A percentile compares a stretch with the other conserved stretches of the same genome.
phyloP scores from a whole-genome alignment of 169 alveolate genomes.

The Plasmodium gonderi region DNA sequence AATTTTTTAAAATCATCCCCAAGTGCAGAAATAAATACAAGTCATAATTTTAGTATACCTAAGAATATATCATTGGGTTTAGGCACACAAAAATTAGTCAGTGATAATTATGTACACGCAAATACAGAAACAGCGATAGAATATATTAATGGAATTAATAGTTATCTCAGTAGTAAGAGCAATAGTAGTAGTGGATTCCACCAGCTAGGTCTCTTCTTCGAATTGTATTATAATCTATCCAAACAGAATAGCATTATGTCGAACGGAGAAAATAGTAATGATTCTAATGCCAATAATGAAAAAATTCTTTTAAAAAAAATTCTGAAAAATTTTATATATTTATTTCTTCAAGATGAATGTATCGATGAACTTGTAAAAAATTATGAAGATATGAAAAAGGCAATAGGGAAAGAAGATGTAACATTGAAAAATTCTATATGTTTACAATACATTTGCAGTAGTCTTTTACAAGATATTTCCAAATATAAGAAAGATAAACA shows the following conservation, averaged over 20 bases:
- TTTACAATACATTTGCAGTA: conserved; percentile 23
- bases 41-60: too few species aligned
- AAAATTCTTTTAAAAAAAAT: conserved; percentile 7
- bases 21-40: too few species aligned
- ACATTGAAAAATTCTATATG: background rate
- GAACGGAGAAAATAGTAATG: background rate
- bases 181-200: background rate
- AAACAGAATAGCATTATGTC: background rate
- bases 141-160: background rate
- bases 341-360: conserved; percentile 42
- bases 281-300: background rate
- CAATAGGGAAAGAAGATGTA: background rate
- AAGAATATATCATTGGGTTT: too few species aligned
- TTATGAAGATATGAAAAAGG: conserved; percentile 22
- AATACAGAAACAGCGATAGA: too few species aligned
- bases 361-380: conserved; percentile 4
- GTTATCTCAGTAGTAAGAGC: background rate
- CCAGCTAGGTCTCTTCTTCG: background rate
- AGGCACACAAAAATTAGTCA: too few species aligned
- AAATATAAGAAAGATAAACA: background rate
- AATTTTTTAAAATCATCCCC: too few species aligned
- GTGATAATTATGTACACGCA: too few species aligned
- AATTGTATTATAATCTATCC: background rate
- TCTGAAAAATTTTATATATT: conserved; percentile 3
- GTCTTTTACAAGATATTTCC: background rate